Conservation (phyloP, 257 asterid genomes). For the Catharanthus roseus region DNA sequence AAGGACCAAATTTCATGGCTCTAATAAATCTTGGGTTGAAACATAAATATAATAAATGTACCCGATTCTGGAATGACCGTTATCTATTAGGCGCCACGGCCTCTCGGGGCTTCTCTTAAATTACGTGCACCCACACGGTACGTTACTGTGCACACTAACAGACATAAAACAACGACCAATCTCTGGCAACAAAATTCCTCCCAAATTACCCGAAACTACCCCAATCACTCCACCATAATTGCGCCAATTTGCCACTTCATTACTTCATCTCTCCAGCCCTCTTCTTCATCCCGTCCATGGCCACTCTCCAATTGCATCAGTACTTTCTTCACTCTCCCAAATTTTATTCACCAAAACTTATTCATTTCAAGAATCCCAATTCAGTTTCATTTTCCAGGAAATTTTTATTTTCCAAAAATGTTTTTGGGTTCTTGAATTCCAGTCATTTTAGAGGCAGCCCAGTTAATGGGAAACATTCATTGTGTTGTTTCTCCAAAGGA, state of each 20-base stretch:
- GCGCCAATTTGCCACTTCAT: slow-evolving; percentile 1
- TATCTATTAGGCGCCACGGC: slow-evolving; percentile 17
- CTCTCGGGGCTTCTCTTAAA: slow-evolving; percentile 27
- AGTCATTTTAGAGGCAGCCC: slow-evolving; percentile 15
- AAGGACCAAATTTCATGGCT: background rate
- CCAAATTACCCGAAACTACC: too few species aligned
- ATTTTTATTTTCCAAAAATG: slow-evolving; percentile 24
- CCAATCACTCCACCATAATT: background rate
- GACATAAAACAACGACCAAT: background rate
- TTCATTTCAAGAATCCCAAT: slow-evolving; percentile 45
- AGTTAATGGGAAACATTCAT: background rate
- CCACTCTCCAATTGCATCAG: slow-evolving; percentile 44
- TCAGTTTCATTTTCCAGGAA: slow-evolving; percentile 41
- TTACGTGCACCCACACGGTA: slow-evolving; percentile 16
- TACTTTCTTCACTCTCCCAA: slow-evolving; percentile 22
- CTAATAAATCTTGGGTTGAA: background rate
- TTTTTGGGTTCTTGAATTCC: slow-evolving; percentile 31
- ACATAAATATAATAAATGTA: background rate
- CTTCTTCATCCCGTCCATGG: slow-evolving; percentile 34
- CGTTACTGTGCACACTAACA: background rate
- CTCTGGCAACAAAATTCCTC: background rate
- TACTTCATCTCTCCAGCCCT: too few species aligned
- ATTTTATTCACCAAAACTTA: slow-evolving; percentile 32
- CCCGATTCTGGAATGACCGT: slow-evolving; percentile 23
- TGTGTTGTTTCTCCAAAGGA: slow-evolving; percentile 26